Base-by-base conservation (phyloP, 2,329 filamentous ascomycete species). In the Colletotrichum orchidophilum region DNA sequence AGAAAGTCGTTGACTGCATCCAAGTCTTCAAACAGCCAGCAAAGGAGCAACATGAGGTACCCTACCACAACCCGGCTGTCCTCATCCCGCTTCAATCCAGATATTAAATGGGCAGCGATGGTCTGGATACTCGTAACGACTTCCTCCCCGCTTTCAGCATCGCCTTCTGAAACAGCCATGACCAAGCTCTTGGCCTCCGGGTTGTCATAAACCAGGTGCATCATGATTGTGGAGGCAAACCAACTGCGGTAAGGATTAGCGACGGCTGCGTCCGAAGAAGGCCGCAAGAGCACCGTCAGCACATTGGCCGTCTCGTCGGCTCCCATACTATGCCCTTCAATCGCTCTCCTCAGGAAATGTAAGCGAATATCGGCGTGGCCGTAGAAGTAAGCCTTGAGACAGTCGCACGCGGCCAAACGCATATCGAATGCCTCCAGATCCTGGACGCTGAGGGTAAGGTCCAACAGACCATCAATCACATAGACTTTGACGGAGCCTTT, bases 61-160 rank as follows among this genome's bases (percentile, higher is more conserved):
- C 93, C 96, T 52, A 97, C 89, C 0, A 93, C 87, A 73, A 97
- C 88, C 33, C 95, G 89, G 75, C 94, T 89, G 77, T 98, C 94
- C 59, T 95, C 91, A 15, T 88, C 89, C 49, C 92, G 89, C 75
- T 94, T 91, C 18, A 98, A 85, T 4, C 93, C 93, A 62, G 91
- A 90, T 39, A 97, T 89, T n/a, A 99, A 86, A 78, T 98, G 96
- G 5, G 93, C 93, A 9, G 95, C 90, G 70, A 98, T 88, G 1
- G 92, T 93, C 80, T 99, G 96, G 61, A 99, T 94, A 77, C 94
- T 94, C 0, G 96, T 98, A 13, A 99, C 92, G 13, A 98, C 94
- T 81, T 99, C 96, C 83, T 99, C 96, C 4, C 96, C 96, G 75
- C 88, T 94, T 39, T 92, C 91, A 26, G 94, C 93, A 80, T 98